Evolutionary conservation across 352 stramenopile species (phyloP).

Genomic region (Pythium utonaiense): DNA sequence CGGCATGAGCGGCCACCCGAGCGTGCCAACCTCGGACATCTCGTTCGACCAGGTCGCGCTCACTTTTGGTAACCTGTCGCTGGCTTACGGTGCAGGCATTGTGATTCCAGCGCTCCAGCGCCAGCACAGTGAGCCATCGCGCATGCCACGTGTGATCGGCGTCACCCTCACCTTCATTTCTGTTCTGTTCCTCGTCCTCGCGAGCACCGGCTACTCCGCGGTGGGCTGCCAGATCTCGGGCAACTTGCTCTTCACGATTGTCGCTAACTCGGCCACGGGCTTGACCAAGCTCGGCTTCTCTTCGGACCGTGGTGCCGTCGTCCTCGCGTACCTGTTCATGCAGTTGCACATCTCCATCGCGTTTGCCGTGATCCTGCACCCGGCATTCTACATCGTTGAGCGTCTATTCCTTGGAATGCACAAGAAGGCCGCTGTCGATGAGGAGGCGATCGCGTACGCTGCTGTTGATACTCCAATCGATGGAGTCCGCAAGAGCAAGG

Average conservation of each 20-base stretch:
- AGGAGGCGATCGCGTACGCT: slow-evolving; percentile 24
- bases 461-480: slow-evolving; percentile 12
- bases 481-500: slow-evolving; percentile 1
- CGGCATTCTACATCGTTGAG: slow-evolving; percentile 59
- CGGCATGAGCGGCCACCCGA: slow-evolving; percentile 23
- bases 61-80: slow-evolving; percentile 29
- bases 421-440: slow-evolving; percentile 15
- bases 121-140: slow-evolving; percentile 18
- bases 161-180: slow-evolving; percentile 26
- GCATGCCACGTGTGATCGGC: slow-evolving; percentile 25
- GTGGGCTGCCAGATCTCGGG: slow-evolving; percentile 27
- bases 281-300: slow-evolving; percentile 46
- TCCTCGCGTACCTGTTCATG: slow-evolving; percentile 59
- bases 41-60: slow-evolving; percentile 21
- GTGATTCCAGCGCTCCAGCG: slow-evolving; percentile 24
- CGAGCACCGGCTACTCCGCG: slow-evolving; percentile 18
- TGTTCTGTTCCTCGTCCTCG: slow-evolving; percentile 23
- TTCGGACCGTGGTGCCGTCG: slow-evolving; percentile 32
- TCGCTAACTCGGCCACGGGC: slow-evolving; percentile 23
- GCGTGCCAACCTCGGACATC: slow-evolving; percentile 16
- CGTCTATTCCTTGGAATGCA: slow-evolving; percentile 63
- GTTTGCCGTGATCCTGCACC: slow-evolving; percentile 44
- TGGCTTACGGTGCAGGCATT: slow-evolving; percentile 28
- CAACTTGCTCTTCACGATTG: slow-evolving; percentile 33
- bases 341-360: slow-evolving; percentile 46